Percentiles rank a stretch among this genome's conserved stretches.
Conservation (phyloP, 129 eudicot species). For the Erigeron canadensis region DNA sequence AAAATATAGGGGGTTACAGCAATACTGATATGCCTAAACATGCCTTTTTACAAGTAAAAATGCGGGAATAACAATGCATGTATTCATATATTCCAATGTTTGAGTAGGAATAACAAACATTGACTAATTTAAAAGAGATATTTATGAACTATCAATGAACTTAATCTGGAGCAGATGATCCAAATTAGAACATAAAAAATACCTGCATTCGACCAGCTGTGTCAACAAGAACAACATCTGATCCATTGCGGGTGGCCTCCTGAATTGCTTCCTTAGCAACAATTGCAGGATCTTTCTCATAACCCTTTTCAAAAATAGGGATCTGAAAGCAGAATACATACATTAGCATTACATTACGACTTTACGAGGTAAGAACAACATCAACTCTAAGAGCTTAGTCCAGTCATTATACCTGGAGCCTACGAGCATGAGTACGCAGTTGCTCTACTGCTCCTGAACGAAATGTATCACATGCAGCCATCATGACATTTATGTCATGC, state of each 20-base stretch:
- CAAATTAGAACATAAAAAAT: constrained; percentile 6
- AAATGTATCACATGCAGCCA: constrained; percentile 99
- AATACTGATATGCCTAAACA: too few relatives aligned
- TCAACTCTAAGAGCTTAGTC: not conserved
- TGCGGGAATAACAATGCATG: not conserved
- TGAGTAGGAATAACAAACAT: not conserved
- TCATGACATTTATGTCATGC: constrained; percentile 87
- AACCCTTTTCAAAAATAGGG: constrained; percentile 98
- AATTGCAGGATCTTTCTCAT: constrained; percentile 94
- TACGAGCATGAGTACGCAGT: constrained; percentile 93
- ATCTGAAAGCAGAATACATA: constrained; percentile 42
- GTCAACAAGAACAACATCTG: constrained; percentile 97
- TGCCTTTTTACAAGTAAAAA: too few relatives aligned
- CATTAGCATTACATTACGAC: not conserved
- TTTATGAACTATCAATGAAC: not conserved
- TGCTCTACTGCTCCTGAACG: constrained; percentile 99
- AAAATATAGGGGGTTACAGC: not conserved
- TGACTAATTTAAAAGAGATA: not conserved
- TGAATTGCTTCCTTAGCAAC: constrained; percentile 98
- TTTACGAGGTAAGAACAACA: not conserved
- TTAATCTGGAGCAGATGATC: not conserved
- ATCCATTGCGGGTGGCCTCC: constrained; percentile 82
- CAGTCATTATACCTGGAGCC: constrained; percentile 71
- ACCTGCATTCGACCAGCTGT: constrained; percentile 99
- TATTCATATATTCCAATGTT: not conserved